Conservation (phyloP, 1,284 basidiomycete genomes). For the Cryptococcus jaspeensis region DNA sequence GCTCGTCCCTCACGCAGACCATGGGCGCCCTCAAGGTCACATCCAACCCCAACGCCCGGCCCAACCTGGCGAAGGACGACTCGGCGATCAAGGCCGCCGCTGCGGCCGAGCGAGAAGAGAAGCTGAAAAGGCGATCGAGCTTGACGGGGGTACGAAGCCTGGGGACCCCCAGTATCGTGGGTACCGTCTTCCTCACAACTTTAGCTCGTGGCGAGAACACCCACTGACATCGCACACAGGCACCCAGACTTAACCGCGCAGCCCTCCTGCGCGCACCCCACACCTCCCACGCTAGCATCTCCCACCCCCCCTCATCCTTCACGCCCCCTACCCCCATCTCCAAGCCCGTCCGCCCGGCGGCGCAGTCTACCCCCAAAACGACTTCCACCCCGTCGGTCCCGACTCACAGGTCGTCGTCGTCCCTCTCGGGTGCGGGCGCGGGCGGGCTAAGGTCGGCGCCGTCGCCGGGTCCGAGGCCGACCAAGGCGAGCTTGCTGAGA, state of each 20-base stretch:
- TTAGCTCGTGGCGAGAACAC: background rate
- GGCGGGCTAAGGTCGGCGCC: background rate
- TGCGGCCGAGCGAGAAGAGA: conserved; percentile 1
- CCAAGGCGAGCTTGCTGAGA: conserved; percentile 27
- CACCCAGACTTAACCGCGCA: conserved; percentile 39
- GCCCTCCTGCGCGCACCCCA: conserved; percentile 34
- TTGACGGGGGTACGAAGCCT: conserved; percentile 22
- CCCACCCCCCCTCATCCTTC: background rate
- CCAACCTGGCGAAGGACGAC: background rate
- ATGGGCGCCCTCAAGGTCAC: conserved; percentile 19
- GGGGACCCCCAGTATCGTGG: conserved; percentile 30
- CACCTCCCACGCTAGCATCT: background rate
- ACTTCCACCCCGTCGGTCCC: conserved; percentile 1
- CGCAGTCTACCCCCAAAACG: background rate
- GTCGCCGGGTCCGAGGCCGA: conserved; percentile 19
- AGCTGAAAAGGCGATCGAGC: conserved; percentile 9
- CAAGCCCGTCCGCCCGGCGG: background rate
- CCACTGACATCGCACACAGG: conserved; percentile 21
- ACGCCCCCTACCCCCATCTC: background rate
- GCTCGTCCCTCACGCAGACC: conserved; percentile 9
- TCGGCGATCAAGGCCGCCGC: background rate
- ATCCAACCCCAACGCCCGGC: conserved; percentile 10
- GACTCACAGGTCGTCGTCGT: background rate
- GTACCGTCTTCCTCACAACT: background rate
- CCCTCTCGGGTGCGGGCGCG: no score